Conservation (phyloP, 306 rosid species). For the Glycine tomentella region DNA sequence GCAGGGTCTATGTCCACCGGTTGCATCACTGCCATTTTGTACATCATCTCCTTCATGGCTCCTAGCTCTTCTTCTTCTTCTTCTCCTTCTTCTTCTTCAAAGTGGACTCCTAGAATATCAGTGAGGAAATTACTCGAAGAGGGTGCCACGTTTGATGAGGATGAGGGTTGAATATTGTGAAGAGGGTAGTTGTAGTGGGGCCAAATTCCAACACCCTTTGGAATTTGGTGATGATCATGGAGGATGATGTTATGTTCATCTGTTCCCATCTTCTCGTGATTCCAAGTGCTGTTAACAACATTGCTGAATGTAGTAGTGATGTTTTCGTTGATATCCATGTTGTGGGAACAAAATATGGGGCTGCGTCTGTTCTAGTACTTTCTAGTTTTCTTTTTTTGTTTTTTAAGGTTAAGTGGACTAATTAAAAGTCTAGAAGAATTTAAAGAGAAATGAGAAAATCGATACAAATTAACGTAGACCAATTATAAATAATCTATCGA, state of each 20-base stretch:
- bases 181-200: slow-evolving; percentile 23
- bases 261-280: slow-evolving; percentile 41
- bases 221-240: slow-evolving; percentile 32
- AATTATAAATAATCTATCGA: not conserved
- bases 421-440: not conserved
- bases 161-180: too few relatives aligned
- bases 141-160: not conserved
- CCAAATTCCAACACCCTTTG: slow-evolving; percentile 41
- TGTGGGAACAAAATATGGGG: not conserved
- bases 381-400: not conserved
- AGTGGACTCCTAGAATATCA: slow-evolving; percentile 7
- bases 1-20: slow-evolving; percentile 90
- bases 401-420: slow-evolving; percentile 9
- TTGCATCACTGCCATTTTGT: slow-evolving; percentile 86
- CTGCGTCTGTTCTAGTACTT: not conserved
- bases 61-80: slow-evolving; percentile 68
- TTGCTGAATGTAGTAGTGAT: not conserved
- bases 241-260: not conserved
- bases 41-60: slow-evolving; percentile 91
- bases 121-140: too few relatives aligned
- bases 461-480: not conserved
- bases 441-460: not conserved
- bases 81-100: slow-evolving; percentile 8
- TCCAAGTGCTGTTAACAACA: not conserved
- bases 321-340: slow-evolving; percentile 53